Base-by-base conservation (phyloP, 169 alveolate genomes). In the Plasmodium knowlesi region DNA sequence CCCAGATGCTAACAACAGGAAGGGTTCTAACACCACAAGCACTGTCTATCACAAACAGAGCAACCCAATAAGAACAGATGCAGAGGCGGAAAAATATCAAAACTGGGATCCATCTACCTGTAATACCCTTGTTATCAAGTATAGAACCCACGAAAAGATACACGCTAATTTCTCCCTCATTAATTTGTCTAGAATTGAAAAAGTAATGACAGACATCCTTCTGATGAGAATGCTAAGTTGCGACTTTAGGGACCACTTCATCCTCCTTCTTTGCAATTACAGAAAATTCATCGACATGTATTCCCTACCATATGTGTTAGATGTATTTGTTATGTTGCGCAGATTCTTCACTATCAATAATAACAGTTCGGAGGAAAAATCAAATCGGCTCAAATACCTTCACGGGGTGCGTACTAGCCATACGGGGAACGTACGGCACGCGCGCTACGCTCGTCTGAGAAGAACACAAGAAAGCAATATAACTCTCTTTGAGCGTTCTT, bases 231-330 rank as follows among this genome's bases (percentile, higher is more conserved):
- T 91, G 28, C 43, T 91, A 5, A 91, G 95, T 70, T 91, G 95
- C 41, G 83, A 91, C 71, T 91, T 80, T 71, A 70, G 95, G 39
- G 84, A 91, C 43, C 72, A 91, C 54, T 82, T 80, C 28, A 22
- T 91, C 16, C 92, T 91, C 9, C 43, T 91, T 41, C 57, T 91
- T n/a, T 91, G 92, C 41, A 82, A 91, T 50, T 91, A 91, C 78
- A 41, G 95, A 71, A 91, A 82, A 82, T 82, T 71, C 71, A 91
- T 91, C 25, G 95, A 91, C 22, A 91, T 91, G 95, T 91, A 91
- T 81, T 91, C 95, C 3, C 84, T 91, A 2, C 86, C 95, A 41
- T 91, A 91, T 82, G 46, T 91, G 4, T 82, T 91, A 41, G 85
- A 91, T 28, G 67, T 91, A 16, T 91, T 91, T 82, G 54, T 91